These are phyloP conservation scores for Globisporangium cylindrosporum DNA, from an alignment of 352 stramenopile species.

Conservation along the genomic window DNA sequence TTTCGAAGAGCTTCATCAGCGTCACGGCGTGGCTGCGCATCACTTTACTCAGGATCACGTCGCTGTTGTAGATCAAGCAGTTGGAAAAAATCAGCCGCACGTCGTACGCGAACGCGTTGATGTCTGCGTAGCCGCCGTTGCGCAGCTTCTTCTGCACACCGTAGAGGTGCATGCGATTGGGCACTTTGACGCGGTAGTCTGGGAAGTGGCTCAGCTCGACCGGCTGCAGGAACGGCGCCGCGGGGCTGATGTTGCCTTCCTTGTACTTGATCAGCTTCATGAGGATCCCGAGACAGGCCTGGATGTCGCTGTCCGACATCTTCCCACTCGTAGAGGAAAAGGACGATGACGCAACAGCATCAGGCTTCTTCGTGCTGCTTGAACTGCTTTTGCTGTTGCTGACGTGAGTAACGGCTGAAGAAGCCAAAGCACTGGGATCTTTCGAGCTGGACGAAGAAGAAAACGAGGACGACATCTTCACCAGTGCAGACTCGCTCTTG, in stretches of 20 bases:
- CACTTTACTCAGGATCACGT: constrained; percentile 78
- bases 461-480: not conserved
- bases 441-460: constrained; percentile 9
- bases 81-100: constrained; percentile 87
- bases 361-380: not conserved
- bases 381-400: constrained; percentile 1
- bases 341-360: not conserved
- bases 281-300: constrained; percentile 54
- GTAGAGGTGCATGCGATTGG: constrained; percentile 82
- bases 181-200: constrained; percentile 84
- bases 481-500: not conserved
- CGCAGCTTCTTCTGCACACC: constrained; percentile 83
- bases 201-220: constrained; percentile 82
- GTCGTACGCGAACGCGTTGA: constrained; percentile 71
- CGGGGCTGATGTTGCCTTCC: constrained; percentile 64
- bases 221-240: constrained; percentile 75
- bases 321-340: constrained; percentile 19
- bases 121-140: constrained; percentile 60
- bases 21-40: constrained; percentile 83
- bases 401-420: not conserved
- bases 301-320: constrained; percentile 57
- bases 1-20: constrained; percentile 83
- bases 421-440: not conserved
- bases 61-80: constrained; percentile 86
- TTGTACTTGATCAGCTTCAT: constrained; percentile 89